Conservation (phyloP, 1,139 yeast species). For the Kluyveromyces marxianus region DNA sequence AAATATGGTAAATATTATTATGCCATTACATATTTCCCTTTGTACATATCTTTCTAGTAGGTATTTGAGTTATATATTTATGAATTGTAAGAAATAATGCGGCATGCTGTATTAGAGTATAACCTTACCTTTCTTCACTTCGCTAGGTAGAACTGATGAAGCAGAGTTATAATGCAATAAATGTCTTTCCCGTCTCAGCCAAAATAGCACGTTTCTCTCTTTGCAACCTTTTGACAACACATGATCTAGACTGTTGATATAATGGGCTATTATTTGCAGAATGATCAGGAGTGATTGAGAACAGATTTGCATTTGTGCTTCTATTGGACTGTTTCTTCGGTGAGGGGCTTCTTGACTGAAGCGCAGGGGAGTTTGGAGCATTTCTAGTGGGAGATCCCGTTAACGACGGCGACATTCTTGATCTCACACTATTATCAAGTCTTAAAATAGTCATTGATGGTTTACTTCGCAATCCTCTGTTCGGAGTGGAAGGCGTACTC, state of each 20-base stretch:
- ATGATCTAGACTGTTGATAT: slow-evolving; percentile 2
- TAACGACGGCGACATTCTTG: neutral
- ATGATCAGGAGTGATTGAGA: neutral
- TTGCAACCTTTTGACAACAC: slow-evolving; percentile 1
- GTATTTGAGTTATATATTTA: too few relatives aligned
- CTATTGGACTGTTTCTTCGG: neutral
- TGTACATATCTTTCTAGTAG: too few relatives aligned
- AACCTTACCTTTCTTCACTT: too few relatives aligned
- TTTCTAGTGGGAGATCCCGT: neutral
- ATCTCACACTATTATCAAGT: slow-evolving; percentile 2
- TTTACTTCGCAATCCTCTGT: slow-evolving; percentile 1
- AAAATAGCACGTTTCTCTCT: neutral
- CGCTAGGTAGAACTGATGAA: too few relatives aligned
- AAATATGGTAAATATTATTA: too few relatives aligned
- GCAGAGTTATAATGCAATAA: neutral
- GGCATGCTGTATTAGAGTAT: too few relatives aligned
- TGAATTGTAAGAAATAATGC: too few relatives aligned
- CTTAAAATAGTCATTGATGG: slow-evolving; percentile 5
- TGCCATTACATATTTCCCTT: too few relatives aligned
- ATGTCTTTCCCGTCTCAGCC: neutral
- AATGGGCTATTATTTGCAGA: neutral
- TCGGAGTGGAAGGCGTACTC: neutral
- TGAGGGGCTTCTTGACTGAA: slow-evolving; percentile 3
- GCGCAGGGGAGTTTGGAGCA: slow-evolving; percentile 1
- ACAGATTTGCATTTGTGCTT: neutral